Evolutionary conservation across 164 flowering plant genomes (phyloP).

Genomic region (Tetrastigma voinierianum): DNA sequence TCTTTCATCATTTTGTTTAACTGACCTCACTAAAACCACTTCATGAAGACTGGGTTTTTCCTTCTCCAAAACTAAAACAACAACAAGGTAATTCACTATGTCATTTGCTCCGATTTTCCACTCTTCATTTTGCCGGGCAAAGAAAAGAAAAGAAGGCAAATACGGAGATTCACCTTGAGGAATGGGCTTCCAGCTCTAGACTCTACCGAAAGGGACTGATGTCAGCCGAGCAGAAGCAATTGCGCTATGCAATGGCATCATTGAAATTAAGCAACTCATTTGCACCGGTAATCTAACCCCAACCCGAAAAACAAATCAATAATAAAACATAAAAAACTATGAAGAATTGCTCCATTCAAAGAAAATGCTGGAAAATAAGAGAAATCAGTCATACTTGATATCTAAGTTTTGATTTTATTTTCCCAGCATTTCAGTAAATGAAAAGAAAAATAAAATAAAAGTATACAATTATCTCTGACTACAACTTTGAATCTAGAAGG

Average conservation of each 20-base stretch:
- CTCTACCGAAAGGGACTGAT: slow-evolving; percentile 11
- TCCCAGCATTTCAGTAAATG: not conserved
- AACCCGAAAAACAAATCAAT: not conserved
- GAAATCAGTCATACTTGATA: not conserved
- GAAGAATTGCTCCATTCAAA: not conserved
- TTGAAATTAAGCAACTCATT: slow-evolving; percentile 9
- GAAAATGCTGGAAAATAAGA: not conserved
- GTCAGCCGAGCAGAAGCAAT: slow-evolving; percentile 19
- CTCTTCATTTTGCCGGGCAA: not conserved
- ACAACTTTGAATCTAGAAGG: slow-evolving; percentile 5
- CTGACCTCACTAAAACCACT: no score
- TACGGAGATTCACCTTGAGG: slow-evolving; percentile 15
- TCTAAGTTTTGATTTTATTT: not conserved
- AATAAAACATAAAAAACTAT: not conserved
- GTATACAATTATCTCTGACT: not conserved
- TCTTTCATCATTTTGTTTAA: no score
- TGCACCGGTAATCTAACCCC: slow-evolving; percentile 9
- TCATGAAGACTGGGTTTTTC: not conserved
- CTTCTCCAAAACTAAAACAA: not conserved
- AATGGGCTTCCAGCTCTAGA: slow-evolving; percentile 21
- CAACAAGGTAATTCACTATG: not conserved
- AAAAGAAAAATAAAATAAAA: not conserved
- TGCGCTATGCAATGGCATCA: slow-evolving; percentile 16
- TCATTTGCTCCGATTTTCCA: not conserved
- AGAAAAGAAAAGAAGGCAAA: not conserved